Evolutionary conservation across 257 asterid genomes (phyloP).

Genomic region (Primulina tabacum): DNA sequence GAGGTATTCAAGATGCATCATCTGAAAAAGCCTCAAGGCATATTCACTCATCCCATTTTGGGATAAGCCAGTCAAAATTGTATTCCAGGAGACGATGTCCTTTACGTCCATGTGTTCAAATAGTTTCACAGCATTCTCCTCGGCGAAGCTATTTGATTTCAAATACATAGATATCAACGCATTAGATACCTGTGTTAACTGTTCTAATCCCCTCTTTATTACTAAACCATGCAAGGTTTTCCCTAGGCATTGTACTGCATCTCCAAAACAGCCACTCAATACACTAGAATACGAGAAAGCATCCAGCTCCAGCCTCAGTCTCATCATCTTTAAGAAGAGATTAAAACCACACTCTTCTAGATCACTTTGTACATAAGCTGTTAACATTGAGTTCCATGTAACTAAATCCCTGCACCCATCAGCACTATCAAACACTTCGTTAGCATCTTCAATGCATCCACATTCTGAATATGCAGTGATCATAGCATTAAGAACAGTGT

Average conservation of each 20-base stretch:
- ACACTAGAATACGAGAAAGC: slow-evolving; percentile 63
- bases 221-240: slow-evolving; percentile 67
- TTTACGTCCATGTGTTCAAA: slow-evolving; percentile 41
- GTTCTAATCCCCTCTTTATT: slow-evolving; percentile 66
- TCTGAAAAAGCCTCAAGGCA: slow-evolving; percentile 48
- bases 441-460: slow-evolving; percentile 49
- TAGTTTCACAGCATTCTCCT: slow-evolving; percentile 53
- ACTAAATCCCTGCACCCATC: slow-evolving; percentile 56
- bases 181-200: slow-evolving; percentile 52
- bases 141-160: slow-evolving; percentile 38
- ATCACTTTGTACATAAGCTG: slow-evolving; percentile 57
- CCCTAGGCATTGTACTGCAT: slow-evolving; percentile 38
- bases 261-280: slow-evolving; percentile 51
- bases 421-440: slow-evolving; percentile 49
- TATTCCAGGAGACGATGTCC: slow-evolving; percentile 78
- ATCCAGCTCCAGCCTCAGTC: slow-evolving; percentile 51
- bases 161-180: slow-evolving; percentile 68
- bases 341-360: slow-evolving; percentile 41
- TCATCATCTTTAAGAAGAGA: slow-evolving; percentile 62
- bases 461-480: slow-evolving; percentile 68
- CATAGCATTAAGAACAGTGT: slow-evolving; percentile 66
- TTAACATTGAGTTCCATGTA: slow-evolving; percentile 82
- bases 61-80: slow-evolving; percentile 74
- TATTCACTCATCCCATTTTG: slow-evolving; percentile 66
- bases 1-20: slow-evolving; percentile 46